These are phyloP conservation scores for Solanum tarapatanum DNA, from an alignment of 257 asterid genomes.

Conservation along the genomic window DNA sequence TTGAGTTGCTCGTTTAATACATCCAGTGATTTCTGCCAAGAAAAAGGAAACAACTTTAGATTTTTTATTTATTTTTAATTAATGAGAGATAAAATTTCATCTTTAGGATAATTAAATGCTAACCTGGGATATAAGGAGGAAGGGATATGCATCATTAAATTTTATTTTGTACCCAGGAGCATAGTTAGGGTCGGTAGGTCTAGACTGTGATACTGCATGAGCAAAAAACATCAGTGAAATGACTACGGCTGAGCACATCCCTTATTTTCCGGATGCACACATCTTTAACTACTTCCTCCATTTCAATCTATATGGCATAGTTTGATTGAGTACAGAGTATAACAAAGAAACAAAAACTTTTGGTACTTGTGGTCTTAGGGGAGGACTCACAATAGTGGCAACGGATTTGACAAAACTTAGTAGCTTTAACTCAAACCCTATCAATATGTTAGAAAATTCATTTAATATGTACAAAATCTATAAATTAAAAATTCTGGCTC, in stretches of 20 bases:
- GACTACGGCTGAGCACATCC: background rate
- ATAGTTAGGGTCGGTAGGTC: constrained; percentile 35
- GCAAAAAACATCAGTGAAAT: background rate
- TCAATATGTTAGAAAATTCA: background rate
- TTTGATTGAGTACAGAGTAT: background rate
- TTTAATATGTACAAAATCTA: background rate
- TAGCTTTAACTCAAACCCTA: background rate
- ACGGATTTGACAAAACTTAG: background rate
- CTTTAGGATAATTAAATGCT: background rate
- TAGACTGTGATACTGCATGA: constrained; percentile 35
- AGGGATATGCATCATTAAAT: constrained; percentile 52
- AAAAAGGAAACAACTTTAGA: background rate
- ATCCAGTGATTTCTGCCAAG: constrained; percentile 50
- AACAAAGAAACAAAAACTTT: background rate
- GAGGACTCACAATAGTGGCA: background rate
- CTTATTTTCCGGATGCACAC: background rate
- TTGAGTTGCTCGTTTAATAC: constrained; percentile 39
- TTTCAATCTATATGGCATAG: background rate
- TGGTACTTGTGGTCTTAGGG: background rate
- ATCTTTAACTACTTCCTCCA: background rate
- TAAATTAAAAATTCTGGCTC: background rate
- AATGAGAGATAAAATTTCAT: background rate
- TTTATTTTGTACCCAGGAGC: constrained; percentile 32
- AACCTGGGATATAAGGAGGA: constrained; percentile 56
- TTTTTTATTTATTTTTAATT: too few relatives aligned